Evolutionary conservation across 2,329 filamentous ascomycete species (phyloP).

Genomic region (Xylaria sp.): DNA sequence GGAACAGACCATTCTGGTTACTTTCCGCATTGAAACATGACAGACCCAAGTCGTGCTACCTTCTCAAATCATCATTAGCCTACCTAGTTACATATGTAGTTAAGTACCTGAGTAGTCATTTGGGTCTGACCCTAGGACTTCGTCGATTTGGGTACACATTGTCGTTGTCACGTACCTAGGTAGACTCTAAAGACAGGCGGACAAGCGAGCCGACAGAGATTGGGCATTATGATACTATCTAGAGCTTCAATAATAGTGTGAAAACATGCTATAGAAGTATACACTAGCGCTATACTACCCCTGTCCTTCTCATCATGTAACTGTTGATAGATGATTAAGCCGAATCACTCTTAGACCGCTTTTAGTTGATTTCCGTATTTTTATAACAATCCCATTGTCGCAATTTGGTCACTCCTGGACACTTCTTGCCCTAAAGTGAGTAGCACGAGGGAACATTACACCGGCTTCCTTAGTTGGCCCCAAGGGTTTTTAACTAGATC

Average conservation of each 20-base stretch:
- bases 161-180: too few species aligned
- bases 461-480: background rate
- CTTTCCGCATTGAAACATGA: slow-evolving; percentile 11
- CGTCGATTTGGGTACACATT: too few species aligned
- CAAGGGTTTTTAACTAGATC: background rate
- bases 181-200: background rate
- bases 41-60: slow-evolving; percentile 1
- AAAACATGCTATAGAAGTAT: too few species aligned
- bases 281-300: background rate
- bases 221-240: too few species aligned
- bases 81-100: background rate
- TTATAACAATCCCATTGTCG: background rate
- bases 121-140: too few species aligned
- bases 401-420: background rate
- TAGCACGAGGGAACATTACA: background rate
- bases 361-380: background rate
- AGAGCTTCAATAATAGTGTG: too few species aligned
- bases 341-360: background rate
- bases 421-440: background rate
- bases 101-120: too few species aligned
- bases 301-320: background rate
- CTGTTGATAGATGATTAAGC: background rate
- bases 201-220: background rate
- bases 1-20: background rate
- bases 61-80: slow-evolving; percentile 4